Conservation (phyloP, 1,284 basidiomycete genomes). For the Ceratorhiza oryzae-sativae region DNA sequence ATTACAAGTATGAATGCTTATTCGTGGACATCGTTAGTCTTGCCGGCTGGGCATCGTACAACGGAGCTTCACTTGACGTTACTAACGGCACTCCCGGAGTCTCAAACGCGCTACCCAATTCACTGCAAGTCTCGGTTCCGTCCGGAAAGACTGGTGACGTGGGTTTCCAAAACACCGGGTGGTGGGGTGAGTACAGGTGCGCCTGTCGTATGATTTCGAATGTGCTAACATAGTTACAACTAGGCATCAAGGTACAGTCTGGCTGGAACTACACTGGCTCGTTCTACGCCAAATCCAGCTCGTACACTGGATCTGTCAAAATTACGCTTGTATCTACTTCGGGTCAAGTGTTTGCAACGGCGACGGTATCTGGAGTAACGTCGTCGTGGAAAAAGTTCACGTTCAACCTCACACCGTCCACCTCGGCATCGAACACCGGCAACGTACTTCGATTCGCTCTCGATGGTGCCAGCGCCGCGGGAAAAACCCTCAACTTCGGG, state of each 20-base stretch:
- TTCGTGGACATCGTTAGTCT: not conserved
- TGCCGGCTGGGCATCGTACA: slow-evolving; percentile 17
- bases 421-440: slow-evolving; percentile 53
- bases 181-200: slow-evolving; percentile 36
- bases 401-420: slow-evolving; percentile 57
- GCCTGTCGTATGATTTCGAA: no score
- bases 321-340: slow-evolving; percentile 37
- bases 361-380: slow-evolving; percentile 7
- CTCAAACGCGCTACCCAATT: slow-evolving; percentile 30
- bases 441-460: slow-evolving; percentile 64
- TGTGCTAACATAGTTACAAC: not conserved
- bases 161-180: slow-evolving; percentile 40
- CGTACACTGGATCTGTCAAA: slow-evolving; percentile 57
- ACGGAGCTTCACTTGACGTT: slow-evolving; percentile 16
- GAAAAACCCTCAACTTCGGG: slow-evolving; percentile 65
- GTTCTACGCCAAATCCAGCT: slow-evolving; percentile 63
- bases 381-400: slow-evolving; percentile 61
- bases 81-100: slow-evolving; percentile 9
- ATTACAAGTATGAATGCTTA: not conserved
- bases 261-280: slow-evolving; percentile 68
- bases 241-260: slow-evolving; percentile 66
- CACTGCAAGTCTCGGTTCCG: slow-evolving; percentile 19
- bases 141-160: not conserved
- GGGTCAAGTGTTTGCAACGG: slow-evolving; percentile 34
- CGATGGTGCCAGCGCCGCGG: slow-evolving; percentile 49